These are phyloP conservation scores for Tulasnella sp. DNA, from an alignment of 768 basidiomycete species.

Conservation along the genomic window DNA sequence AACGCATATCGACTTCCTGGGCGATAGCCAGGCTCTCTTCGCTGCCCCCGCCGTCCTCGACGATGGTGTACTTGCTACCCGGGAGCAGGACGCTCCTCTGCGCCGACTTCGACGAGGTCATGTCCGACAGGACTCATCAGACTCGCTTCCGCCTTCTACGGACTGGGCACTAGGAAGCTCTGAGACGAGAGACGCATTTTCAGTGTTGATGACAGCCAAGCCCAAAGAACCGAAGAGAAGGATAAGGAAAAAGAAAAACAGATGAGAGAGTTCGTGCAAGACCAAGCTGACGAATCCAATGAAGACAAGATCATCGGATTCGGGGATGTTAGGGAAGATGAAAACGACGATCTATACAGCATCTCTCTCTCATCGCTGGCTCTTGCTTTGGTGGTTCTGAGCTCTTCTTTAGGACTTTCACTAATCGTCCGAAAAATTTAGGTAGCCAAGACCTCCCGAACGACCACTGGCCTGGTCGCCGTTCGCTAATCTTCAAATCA, in stretches of 20 bases:
- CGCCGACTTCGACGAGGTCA: background rate
- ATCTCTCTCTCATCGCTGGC: no score
- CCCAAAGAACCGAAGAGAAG: slow-evolving; percentile 24
- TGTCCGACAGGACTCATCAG: background rate
- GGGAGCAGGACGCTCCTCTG: background rate
- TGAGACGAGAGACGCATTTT: background rate
- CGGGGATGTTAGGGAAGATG: slow-evolving; percentile 35
- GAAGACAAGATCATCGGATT: slow-evolving; percentile 68
- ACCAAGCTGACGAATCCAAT: slow-evolving; percentile 75
- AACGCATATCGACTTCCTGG: slow-evolving; percentile 2
- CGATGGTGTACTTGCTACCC: background rate
- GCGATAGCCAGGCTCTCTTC: background rate
- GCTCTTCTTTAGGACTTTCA: no score
- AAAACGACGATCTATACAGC: slow-evolving; percentile 40
- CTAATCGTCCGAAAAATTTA: no score
- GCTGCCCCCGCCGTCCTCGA: background rate
- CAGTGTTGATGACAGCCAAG: slow-evolving; percentile 12
- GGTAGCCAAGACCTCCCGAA: no score
- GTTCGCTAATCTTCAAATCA: no score
- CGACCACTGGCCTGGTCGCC: no score
- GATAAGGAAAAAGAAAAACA: slow-evolving; percentile 31
- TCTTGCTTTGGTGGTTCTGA: no score
- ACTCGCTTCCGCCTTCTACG: background rate
- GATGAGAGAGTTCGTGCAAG: slow-evolving; percentile 53
- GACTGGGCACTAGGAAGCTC: background rate